Evolutionary conservation across 176 grass and related monocot species (phyloP).

Genomic region (Alopecurus myosuroides): DNA sequence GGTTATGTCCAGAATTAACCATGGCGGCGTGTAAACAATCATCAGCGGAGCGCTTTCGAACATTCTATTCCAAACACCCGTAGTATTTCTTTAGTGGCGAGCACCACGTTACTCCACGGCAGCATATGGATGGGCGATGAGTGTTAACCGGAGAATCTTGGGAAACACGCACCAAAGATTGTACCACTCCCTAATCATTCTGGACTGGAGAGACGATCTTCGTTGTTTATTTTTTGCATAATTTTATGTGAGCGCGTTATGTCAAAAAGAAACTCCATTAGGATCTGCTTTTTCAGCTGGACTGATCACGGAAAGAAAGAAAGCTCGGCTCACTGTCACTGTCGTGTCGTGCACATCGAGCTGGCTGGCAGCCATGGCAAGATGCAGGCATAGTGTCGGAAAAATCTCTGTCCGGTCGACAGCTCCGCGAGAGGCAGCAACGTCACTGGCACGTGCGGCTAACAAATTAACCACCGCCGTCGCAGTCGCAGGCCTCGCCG

Average conservation of each 20-base stretch:
- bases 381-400: background rate
- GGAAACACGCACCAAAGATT: background rate
- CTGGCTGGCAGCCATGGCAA: background rate
- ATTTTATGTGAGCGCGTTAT: background rate
- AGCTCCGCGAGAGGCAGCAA: background rate
- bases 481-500: background rate
- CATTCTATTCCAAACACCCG: background rate
- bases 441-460: slow-evolving; percentile 21
- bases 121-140: background rate
- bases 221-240: background rate
- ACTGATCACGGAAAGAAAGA: background rate
- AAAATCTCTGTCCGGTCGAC: background rate
- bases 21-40: slow-evolving; percentile 30
- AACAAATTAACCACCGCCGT: background rate
- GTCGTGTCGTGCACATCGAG: slow-evolving; percentile 16
- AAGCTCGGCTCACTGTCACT: slow-evolving; percentile 16
- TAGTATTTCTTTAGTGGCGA: slow-evolving; percentile 24
- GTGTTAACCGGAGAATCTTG: slow-evolving; percentile 10
- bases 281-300: background rate
- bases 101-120: slow-evolving; percentile 7
- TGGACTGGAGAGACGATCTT: background rate
- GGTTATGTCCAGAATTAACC: background rate
- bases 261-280: background rate
- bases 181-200: background rate
- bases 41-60: slow-evolving; percentile 6